A percentile compares a stretch with the other conserved stretches of the same genome.
Conservation (phyloP, 2,329 filamentous ascomycete species). For the Fusarium agapanthi region DNA sequence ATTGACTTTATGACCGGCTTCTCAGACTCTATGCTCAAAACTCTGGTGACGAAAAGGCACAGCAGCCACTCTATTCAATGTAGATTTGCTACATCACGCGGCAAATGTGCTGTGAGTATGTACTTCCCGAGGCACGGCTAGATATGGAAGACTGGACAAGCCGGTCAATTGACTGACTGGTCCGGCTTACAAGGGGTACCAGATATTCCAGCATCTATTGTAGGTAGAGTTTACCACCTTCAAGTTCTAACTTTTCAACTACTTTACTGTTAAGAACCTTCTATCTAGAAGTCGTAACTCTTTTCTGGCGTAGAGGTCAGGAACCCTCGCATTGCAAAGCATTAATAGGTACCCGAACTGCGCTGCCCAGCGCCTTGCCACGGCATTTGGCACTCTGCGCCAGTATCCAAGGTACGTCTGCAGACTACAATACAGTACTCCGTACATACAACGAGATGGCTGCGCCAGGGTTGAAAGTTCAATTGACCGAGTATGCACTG, state of each 20-base stretch:
- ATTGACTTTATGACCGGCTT: background rate
- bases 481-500: conserved; percentile 24
- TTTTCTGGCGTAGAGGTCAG: background rate
- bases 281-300: background rate
- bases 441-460: background rate
- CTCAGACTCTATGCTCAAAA: background rate
- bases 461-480: conserved; percentile 17
- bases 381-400: conserved; percentile 18
- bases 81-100: conserved; percentile 22
- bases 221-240: conserved; percentile 12
- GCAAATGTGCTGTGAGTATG: conserved; percentile 21
- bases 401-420: background rate
- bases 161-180: background rate
- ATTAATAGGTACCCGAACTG: background rate
- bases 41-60: conserved; percentile 7
- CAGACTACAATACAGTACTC: background rate
- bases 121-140: conserved; percentile 28
- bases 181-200: conserved; percentile 28
- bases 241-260: background rate
- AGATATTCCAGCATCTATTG: conserved; percentile 25
- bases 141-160: background rate
- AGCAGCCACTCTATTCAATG: conserved; percentile 4
- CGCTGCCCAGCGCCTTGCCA: conserved; percentile 29
- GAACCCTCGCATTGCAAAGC: conserved; percentile 9
- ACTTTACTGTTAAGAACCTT: background rate